Evolutionary conservation across 345 rosid species (phyloP), one percentile per base, ranked within the genome.

Genomic region (Eucalyptus victrix): DNA sequence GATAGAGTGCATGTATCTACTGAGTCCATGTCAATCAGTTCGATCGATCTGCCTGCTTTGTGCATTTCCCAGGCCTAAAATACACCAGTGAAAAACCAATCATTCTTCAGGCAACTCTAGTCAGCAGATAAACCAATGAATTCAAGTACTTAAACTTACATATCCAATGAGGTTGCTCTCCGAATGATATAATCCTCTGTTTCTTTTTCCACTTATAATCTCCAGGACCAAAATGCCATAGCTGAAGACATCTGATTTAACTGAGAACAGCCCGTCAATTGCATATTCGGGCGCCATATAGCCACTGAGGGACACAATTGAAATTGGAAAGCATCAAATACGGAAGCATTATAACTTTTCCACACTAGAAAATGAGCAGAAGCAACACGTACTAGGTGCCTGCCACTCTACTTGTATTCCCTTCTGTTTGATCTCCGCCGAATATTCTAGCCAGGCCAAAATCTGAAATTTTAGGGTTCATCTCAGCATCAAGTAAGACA

Each of bases 241-340:
- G 60, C 94, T 93, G 47, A 94, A 93, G 50, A 92, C 94, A n/a
- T 93, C 94, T 1, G 92, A 93, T 86, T 92, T 93, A 30, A 89
- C 88, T 4, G 95, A 93, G 90, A 92, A 94, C 14, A 90, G 88
- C 11, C 94, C 96, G 83, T 93, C 95, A 50, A 93, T 91, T 16
- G 93, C 93, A 65, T 94, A 94, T 88, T 94, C 95, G 5, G 94
- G 95, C 24, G 96, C 90, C 94, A 94, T 94, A 65, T 93, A 94
- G 47, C 95, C 95, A 88, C 94, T 91, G 90, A 65, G 89, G 40
- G 30, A 30, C 19, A 67, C 40, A 44, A 51, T 19, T 40, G 45
- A 86, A 56, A 53, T 51, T 80, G 69, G 34, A 54, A 45, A 19
- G 34, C 58, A n/a, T 23, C 49, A 49, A 28, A n/a, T 34, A 30